Conservation (phyloP, 345 rosid genomes). For the Sonneratia caseolaris region DNA sequence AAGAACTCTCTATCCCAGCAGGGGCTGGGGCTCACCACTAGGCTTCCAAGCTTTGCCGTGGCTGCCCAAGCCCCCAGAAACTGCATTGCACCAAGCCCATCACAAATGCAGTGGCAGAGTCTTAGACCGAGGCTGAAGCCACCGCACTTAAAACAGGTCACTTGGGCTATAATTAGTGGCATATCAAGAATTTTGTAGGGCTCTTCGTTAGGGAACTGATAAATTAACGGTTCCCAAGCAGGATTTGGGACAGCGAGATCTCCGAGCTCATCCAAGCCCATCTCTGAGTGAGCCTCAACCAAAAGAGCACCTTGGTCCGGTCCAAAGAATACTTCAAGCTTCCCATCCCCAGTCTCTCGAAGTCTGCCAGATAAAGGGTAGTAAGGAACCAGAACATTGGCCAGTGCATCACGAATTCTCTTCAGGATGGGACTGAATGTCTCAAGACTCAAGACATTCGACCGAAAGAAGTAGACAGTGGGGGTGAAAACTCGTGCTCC, state of each 20-base stretch:
- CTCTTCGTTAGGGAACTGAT: slow-evolving; percentile 43
- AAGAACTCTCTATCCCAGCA: slow-evolving; percentile 70
- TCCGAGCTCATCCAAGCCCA: slow-evolving; percentile 54
- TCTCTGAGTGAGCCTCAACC: slow-evolving; percentile 54
- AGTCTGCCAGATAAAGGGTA: slow-evolving; percentile 79
- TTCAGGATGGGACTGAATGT: slow-evolving; percentile 19
- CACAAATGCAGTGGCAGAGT: slow-evolving; percentile 84
- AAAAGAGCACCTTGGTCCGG: slow-evolving; percentile 59
- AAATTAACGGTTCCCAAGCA: slow-evolving; percentile 54
- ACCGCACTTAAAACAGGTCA: slow-evolving; percentile 69
- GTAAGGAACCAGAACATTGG: slow-evolving; percentile 63
- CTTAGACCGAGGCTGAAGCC: slow-evolving; percentile 79
- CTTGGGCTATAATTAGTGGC: slow-evolving; percentile 82
- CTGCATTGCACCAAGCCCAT: slow-evolving; percentile 92
- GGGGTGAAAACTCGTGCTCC: slow-evolving; percentile 85
- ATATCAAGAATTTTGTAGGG: slow-evolving; percentile 64
- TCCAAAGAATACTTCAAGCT: slow-evolving; percentile 67
- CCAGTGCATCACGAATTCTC: slow-evolving; percentile 41
- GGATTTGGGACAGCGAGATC: slow-evolving; percentile 85
- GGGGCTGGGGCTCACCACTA: slow-evolving; percentile 49
- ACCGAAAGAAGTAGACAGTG: slow-evolving; percentile 57
- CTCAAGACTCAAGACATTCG: slow-evolving; percentile 8
- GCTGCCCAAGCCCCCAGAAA: slow-evolving; percentile 77
- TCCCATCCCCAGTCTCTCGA: slow-evolving; percentile 53
- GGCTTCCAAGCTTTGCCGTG: slow-evolving; percentile 41